phyloP scores from a whole-genome alignment of 371 early-diverging fungal genomes.

The Rhizomucor miehei region DNA sequence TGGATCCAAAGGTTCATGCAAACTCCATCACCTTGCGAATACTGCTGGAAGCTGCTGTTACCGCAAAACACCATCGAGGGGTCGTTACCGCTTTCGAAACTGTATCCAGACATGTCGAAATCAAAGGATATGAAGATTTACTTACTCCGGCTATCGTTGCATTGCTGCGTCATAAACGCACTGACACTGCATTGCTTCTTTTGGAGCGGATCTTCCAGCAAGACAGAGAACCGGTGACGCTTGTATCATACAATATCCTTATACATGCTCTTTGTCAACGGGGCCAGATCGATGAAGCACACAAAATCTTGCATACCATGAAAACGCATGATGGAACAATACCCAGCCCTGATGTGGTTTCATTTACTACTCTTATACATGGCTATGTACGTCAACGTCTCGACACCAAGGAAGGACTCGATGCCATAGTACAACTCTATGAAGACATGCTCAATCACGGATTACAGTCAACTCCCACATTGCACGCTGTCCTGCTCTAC shows the following conservation, averaged over 20 bases:
- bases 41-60: conserved; percentile 15
- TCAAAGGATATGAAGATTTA: not conserved
- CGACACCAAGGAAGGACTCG: conserved; percentile 7
- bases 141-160: conserved; percentile 6
- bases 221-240: conserved; percentile 7
- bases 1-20: conserved; percentile 8
- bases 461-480: conserved; percentile 15
- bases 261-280: conserved; percentile 23
- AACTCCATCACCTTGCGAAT: conserved; percentile 28
- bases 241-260: conserved; percentile 29
- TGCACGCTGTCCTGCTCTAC: conserved; percentile 32
- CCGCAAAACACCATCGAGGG: conserved; percentile 6
- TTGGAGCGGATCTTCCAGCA: conserved; percentile 16
- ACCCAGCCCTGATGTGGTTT: conserved; percentile 41
- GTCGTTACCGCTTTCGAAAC: conserved; percentile 23
- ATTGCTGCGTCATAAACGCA: conserved; percentile 23
- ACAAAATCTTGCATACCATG: conserved; percentile 26
- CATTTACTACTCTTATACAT: conserved; percentile 39
- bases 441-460: conserved; percentile 17
- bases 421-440: conserved; percentile 18
- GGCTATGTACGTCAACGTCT: conserved; percentile 21
- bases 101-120: not conserved
- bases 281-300: conserved; percentile 25
- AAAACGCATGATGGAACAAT: conserved; percentile 11
- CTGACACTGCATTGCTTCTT: conserved; percentile 18